Evolutionary conservation across 306 rosid genomes (phyloP), one percentile per base, ranked within the genome.

Genomic region (Senna tora): DNA sequence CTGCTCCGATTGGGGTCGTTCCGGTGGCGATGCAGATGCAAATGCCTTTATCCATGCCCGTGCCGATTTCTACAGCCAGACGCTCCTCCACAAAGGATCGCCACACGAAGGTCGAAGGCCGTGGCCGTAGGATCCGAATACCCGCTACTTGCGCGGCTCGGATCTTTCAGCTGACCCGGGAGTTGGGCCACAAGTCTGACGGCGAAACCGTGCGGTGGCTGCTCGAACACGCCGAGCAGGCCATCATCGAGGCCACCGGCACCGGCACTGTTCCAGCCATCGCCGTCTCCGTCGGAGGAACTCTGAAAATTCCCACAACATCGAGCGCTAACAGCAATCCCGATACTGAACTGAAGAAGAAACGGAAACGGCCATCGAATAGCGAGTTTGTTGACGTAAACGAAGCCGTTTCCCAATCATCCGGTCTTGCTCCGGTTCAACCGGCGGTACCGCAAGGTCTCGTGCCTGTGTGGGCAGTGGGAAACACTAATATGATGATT

Each of bases 391-490:
- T 83, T 0, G 88, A 88, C 75, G 4, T 81, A 51, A 81, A 38
- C 71, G 85, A 81, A 42, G 75, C 85, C 59, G 83, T 61, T 20
- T 79, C 93, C 1, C 79, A 59, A n/a, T 51, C 87, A 0, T 83
- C 90, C 4, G 90, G 88, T 51, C 77, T 85, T 2, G 89, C 93
- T 2, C 88, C 88, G 50, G 77, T 85, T 7, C 84, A 80, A 41
- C 64, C 80, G 17, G 79, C 78, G 0, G 68, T 80, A 1, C 88
- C 87, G 0, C 90, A 85, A 10, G 90, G 93, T 14, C 67, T 88
- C 7, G 84, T 88, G 2, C 88, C 90, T 2, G 78, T 83, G 0
- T 88, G 93, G 93, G 84, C 89, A 0, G 80, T 88, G 6, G 85
- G 88, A 0, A 79, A 80, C 80, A 30, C 83, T 0, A 71, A 66